phyloP scores from a whole-genome alignment of 305 asterid genomes.

The Galium porrigens region DNA sequence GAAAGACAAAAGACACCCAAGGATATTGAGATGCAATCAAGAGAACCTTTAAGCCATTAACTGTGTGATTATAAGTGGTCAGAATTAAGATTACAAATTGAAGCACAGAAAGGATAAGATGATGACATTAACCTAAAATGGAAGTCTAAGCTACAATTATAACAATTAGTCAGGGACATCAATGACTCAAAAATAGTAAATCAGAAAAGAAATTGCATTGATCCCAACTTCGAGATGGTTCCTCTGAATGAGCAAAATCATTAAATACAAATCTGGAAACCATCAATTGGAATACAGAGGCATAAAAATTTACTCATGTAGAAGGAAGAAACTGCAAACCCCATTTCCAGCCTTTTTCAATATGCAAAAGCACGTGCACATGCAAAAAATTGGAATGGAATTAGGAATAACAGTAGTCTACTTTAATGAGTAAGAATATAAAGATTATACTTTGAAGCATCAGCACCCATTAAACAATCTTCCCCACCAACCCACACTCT shows the following conservation, averaged over 20 bases:
- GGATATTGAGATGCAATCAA: neutral
- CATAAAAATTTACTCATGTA: neutral
- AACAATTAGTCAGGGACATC: too few species aligned
- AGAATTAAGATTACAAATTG: neutral
- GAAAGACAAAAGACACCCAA: slow-evolving; percentile 17
- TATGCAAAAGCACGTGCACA: neutral
- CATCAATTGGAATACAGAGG: too few species aligned
- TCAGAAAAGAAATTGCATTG: too few species aligned
- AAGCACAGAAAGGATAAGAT: neutral
- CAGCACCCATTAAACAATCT: neutral
- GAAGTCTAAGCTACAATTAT: neutral
- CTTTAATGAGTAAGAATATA: neutral
- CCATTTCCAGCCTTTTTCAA: neutral
- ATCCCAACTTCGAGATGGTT: too few species aligned
- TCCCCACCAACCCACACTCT: neutral
- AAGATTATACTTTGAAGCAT: neutral
- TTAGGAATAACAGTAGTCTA: too few species aligned
- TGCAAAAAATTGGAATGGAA: neutral
- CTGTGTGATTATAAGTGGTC: neutral
- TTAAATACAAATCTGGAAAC: too few species aligned
- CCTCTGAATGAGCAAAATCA: too few species aligned
- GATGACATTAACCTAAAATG: neutral
- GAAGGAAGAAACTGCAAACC: neutral
- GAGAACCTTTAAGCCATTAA: neutral
- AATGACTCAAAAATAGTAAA: too few species aligned